Evolutionary conservation across 495 filamentous ascomycete species (phyloP).

Genomic region (Penicillium goetzii): DNA sequence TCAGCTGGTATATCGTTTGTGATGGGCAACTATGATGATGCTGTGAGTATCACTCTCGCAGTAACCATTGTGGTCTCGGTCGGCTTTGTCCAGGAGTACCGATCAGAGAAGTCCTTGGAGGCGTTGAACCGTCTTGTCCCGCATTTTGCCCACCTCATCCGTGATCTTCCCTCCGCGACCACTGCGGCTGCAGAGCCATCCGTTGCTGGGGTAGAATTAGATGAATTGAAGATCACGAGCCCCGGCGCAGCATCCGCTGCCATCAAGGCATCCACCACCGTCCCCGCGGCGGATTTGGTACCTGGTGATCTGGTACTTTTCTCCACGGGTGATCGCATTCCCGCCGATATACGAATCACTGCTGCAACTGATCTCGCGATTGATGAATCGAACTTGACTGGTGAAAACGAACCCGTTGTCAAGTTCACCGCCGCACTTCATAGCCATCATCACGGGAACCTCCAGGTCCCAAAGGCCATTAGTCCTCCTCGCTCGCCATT

Average conservation of each 20-base stretch:
- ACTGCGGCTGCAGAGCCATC: conserved; percentile 30
- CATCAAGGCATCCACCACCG: conserved; percentile 76
- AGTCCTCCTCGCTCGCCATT: conserved; percentile 58
- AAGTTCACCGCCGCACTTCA: conserved; percentile 70
- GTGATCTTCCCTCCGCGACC: conserved; percentile 47
- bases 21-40: conserved; percentile 95
- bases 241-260: conserved; percentile 53
- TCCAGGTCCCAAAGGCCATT: conserved; percentile 31
- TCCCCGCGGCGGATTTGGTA: conserved; percentile 84
- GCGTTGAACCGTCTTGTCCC: conserved; percentile 92
- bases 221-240: conserved; percentile 42
- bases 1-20: conserved; percentile 89
- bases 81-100: conserved; percentile 95
- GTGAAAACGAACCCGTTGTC: conserved; percentile 89
- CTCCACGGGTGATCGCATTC: conserved; percentile 93
- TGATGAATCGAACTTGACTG: conserved; percentile 96
- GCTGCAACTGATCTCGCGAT: conserved; percentile 84
- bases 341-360: conserved; percentile 94
- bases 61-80: conserved; percentile 97
- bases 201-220: conserved; percentile 47
- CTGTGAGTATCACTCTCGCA: conserved; percentile 89
- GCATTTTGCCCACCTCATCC: conserved; percentile 89
- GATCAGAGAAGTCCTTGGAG: conserved; percentile 96
- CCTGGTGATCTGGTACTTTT: conserved; percentile 92
- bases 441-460: conserved; percentile 24